Evolutionary conservation across 2,329 filamentous ascomycete genomes (phyloP).

Genomic region (Annulohypoxylon truncatum): DNA sequence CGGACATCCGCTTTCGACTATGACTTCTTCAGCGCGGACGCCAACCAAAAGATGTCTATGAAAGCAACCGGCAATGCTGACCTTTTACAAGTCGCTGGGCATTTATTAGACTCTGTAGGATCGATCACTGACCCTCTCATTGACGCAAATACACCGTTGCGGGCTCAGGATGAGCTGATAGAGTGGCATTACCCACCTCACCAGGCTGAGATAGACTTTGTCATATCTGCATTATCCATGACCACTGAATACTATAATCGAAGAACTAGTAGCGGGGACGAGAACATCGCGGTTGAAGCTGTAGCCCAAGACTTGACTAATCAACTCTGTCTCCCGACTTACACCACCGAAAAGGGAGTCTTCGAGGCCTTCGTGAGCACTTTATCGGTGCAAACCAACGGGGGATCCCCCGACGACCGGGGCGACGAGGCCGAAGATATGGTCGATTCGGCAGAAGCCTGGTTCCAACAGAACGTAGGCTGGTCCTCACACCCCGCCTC

Average conservation of each 20-base stretch:
- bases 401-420: not conserved
- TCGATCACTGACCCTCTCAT: not conserved
- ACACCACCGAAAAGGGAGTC: not conserved
- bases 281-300: not conserved
- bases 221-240: conserved; percentile 4
- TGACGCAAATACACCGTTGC: not conserved
- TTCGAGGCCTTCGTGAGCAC: conserved; percentile 8
- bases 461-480: conserved; percentile 7
- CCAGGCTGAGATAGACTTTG: conserved; percentile 4
- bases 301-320: not conserved
- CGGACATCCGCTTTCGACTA: conserved; percentile 3
- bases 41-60: not conserved
- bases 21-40: conserved; percentile 2
- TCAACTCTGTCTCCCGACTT: not conserved
- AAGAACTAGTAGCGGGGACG: not conserved
- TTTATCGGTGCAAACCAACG: not conserved
- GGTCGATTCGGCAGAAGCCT: conserved; percentile 3
- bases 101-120: not conserved
- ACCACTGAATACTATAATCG: not conserved
- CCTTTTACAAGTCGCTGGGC: not conserved
- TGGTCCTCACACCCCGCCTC: conserved; percentile 5
- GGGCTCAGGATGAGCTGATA: not conserved
- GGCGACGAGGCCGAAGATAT: not conserved
- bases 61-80: not conserved
- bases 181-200: conserved; percentile 20